These are phyloP conservation scores for Litsea cubeba DNA, from an alignment of 164 flowering plant species.

Conservation along the genomic window DNA sequence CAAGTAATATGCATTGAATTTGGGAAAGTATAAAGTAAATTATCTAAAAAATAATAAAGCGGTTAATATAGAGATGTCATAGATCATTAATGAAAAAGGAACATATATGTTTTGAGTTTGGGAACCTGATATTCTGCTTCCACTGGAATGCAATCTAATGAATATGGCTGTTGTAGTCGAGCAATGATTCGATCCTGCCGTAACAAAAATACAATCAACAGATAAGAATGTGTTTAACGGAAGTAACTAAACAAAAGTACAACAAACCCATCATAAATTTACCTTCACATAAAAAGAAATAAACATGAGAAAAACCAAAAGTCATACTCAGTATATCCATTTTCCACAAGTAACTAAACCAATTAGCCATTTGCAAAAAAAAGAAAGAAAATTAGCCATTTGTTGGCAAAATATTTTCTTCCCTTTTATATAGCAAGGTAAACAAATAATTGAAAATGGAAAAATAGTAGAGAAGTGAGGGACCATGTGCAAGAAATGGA, in stretches of 20 bases:
- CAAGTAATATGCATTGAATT: background rate
- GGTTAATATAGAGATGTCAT: background rate
- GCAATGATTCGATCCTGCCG: slow-evolving; percentile 93
- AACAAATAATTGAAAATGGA: no score
- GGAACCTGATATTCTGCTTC: slow-evolving; percentile 97
- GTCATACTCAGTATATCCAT: no score
- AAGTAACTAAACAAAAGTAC: background rate
- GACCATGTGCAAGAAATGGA: no score
- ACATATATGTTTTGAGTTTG: background rate
- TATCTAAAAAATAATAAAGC: background rate
- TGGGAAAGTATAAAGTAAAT: background rate
- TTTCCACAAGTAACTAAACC: no score
- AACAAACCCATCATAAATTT: background rate
- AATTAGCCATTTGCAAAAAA: no score
- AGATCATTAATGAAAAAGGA: background rate
- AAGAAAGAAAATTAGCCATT: no score
- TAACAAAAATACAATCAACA: slow-evolving; percentile 1
- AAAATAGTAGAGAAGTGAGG: no score
- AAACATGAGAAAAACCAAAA: background rate
- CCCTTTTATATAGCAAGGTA: no score
- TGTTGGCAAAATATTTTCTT: no score
- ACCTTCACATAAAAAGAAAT: background rate
- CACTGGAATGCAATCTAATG: slow-evolving; percentile 94
- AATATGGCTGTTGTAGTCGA: slow-evolving; percentile 96
- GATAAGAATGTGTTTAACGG: background rate